A percentile compares a stretch with the other conserved stretches of the same genome.
These are phyloP conservation scores for Lepiota subincarnata DNA, from an alignment of 768 basidiomycete genomes.

Conservation along the genomic window DNA sequence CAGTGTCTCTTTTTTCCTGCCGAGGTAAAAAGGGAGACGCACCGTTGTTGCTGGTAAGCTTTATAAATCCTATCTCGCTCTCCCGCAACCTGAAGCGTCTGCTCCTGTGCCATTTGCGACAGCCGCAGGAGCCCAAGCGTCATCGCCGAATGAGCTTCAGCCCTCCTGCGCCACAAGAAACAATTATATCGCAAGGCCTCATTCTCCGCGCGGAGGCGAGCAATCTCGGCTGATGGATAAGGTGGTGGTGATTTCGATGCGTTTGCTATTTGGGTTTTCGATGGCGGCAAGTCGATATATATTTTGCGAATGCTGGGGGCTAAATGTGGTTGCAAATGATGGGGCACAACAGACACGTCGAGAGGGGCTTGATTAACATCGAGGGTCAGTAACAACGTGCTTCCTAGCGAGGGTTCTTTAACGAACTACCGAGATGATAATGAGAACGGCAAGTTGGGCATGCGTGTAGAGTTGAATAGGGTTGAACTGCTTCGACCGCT, in stretches of 20 bases:
- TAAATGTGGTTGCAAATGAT: constrained; percentile 53
- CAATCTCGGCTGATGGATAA: constrained; percentile 26
- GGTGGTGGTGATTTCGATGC: neutral
- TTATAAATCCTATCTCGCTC: constrained; percentile 33
- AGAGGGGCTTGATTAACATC: constrained; percentile 35
- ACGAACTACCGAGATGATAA: constrained; percentile 49
- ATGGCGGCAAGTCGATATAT: constrained; percentile 36
- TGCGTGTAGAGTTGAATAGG: constrained; percentile 41
- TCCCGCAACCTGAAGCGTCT: constrained; percentile 33
- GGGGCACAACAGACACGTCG: constrained; percentile 48
- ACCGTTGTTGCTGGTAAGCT: constrained; percentile 12
- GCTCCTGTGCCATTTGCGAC: constrained; percentile 36
- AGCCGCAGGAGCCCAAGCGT: constrained; percentile 44
- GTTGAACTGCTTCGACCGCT: constrained; percentile 43
- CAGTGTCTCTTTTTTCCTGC: neutral
- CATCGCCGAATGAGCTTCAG: constrained; percentile 44
- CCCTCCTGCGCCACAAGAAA: constrained; percentile 43
- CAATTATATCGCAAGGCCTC: constrained; percentile 37
- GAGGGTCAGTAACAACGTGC: neutral
- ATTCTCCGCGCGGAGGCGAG: constrained; percentile 41
- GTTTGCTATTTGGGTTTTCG: constrained; percentile 15
- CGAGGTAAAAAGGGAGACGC: neutral
- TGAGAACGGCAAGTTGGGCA: constrained; percentile 57
- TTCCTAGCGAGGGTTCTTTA: neutral
- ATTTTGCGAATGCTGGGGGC: constrained; percentile 55